Percentiles rank a stretch among this genome's conserved stretches.
These are phyloP conservation scores for Termitomyces sp. DNA, from an alignment of 768 basidiomycete species.

Conservation along the genomic window DNA sequence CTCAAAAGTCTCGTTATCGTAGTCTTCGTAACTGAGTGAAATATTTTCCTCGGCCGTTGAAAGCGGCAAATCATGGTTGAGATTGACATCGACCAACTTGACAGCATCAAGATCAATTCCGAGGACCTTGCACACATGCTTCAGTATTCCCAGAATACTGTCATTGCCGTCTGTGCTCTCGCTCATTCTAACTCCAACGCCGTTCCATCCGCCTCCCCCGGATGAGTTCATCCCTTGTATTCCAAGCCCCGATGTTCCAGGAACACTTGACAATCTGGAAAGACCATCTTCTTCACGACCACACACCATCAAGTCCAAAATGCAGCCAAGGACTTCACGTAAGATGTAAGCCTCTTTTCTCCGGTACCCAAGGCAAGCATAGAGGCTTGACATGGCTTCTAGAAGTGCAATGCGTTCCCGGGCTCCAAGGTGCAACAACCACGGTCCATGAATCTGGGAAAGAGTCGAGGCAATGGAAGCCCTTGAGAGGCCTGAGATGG, in stretches of 20 bases:
- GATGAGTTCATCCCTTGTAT: constrained; percentile 40
- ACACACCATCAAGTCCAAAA: constrained; percentile 84
- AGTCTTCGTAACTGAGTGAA: constrained; percentile 13
- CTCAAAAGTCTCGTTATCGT: constrained; percentile 39
- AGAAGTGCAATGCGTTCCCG: constrained; percentile 72
- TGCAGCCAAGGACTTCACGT: constrained; percentile 80
- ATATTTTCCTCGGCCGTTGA: not conserved
- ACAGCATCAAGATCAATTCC: constrained; percentile 82
- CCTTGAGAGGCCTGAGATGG: constrained; percentile 67
- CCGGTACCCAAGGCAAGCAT: constrained; percentile 76
- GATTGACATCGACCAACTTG: constrained; percentile 35
- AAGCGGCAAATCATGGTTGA: constrained; percentile 6
- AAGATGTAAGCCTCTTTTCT: constrained; percentile 88
- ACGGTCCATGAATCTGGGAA: constrained; percentile 82
- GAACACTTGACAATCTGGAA: constrained; percentile 36
- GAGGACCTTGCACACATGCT: constrained; percentile 71
- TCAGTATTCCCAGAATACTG: constrained; percentile 73
- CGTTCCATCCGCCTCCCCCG: constrained; percentile 38
- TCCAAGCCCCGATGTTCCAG: constrained; percentile 41
- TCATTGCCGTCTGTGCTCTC: constrained; percentile 80
- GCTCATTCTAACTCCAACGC: constrained; percentile 66
- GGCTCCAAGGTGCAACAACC: constrained; percentile 76
- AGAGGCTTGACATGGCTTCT: constrained; percentile 70
- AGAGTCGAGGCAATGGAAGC: constrained; percentile 61
- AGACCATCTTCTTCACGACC: constrained; percentile 71